phyloP scores from a whole-genome alignment of 176 grass and related monocot species.

The Pontederia crassipes region DNA sequence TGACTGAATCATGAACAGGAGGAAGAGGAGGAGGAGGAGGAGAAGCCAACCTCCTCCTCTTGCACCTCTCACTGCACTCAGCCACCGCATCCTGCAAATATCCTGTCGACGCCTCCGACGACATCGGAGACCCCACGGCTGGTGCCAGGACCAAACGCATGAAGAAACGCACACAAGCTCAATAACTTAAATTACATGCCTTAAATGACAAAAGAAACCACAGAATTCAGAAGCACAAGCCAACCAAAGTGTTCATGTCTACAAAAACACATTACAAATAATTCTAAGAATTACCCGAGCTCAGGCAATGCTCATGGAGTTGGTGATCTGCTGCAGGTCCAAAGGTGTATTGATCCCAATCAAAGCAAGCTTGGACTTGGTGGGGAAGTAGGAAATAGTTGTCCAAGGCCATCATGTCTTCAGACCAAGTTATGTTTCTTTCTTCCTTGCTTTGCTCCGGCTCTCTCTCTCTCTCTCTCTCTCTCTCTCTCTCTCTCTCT shows the following conservation, averaged over 20 bases:
- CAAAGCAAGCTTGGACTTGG: slow-evolving; percentile 14
- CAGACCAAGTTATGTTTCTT: no score
- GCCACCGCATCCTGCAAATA: slow-evolving; percentile 50
- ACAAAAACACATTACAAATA: neutral
- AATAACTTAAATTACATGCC: neutral
- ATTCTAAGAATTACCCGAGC: neutral
- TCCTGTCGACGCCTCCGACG: slow-evolving; percentile 43
- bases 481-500: no score
- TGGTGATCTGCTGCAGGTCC: slow-evolving; percentile 2
- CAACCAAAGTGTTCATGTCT: no score
- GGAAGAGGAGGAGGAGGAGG: slow-evolving; percentile 5
- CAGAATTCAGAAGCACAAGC: no score
- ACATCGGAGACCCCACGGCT: slow-evolving; percentile 43
- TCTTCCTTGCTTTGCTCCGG: no score
- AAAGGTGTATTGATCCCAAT: slow-evolving; percentile 15
- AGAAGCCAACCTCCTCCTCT: slow-evolving; percentile 31
- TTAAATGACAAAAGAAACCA: no score
- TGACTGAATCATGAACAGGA: slow-evolving; percentile 11
- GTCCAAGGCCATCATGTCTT: slow-evolving; percentile 38
- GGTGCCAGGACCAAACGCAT: slow-evolving; percentile 5
- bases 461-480: no score
- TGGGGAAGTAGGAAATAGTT: slow-evolving; percentile 17
- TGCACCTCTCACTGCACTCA: slow-evolving; percentile 29
- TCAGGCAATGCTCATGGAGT: neutral
- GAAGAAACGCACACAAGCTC: neutral